Evolutionary conservation across 2,329 filamentous ascomycete genomes (phyloP).

Genomic region (Beauveria pseudobassiana): DNA sequence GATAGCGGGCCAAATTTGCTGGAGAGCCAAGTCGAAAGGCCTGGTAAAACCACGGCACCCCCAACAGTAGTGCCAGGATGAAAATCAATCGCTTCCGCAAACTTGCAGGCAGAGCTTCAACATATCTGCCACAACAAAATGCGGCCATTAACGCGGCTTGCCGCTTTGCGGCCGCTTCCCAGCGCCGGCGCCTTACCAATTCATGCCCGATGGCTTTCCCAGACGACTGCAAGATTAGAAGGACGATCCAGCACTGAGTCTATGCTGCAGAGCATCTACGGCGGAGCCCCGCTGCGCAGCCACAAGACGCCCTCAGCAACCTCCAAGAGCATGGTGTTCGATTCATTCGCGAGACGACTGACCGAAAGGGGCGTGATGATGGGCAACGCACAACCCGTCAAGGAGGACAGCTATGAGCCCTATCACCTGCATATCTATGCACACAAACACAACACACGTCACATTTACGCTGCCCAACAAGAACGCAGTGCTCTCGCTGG

Average conservation of each 20-base stretch:
- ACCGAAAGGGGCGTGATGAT: conserved; percentile 27
- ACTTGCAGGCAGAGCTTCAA: not conserved
- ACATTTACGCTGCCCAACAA: conserved; percentile 79
- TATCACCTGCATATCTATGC: conserved; percentile 84
- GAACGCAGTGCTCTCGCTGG: conserved; percentile 70
- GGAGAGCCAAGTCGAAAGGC: not conserved
- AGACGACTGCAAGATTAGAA: conserved; percentile 24
- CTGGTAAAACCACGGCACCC: conserved; percentile 10
- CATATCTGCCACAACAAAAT: not conserved
- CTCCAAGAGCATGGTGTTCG: conserved; percentile 33
- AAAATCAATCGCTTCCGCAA: not conserved
- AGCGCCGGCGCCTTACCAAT: not conserved
- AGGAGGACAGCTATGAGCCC: conserved; percentile 45
- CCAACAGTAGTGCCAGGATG: not conserved
- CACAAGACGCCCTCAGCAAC: conserved; percentile 24
- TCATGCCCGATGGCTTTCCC: conserved; percentile 31
- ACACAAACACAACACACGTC: conserved; percentile 92
- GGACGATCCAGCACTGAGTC: conserved; percentile 18
- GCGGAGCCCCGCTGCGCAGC: conserved; percentile 16
- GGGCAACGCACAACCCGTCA: conserved; percentile 18
- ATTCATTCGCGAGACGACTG: conserved; percentile 26
- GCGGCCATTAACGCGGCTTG: conserved; percentile 2
- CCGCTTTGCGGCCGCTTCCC: not conserved
- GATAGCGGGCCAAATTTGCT: conserved; percentile 8
- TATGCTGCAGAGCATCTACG: conserved; percentile 28